Evolutionary conservation across 176 grass and related monocot species (phyloP).

Genomic region (Chrysopogon serrulatus): DNA sequence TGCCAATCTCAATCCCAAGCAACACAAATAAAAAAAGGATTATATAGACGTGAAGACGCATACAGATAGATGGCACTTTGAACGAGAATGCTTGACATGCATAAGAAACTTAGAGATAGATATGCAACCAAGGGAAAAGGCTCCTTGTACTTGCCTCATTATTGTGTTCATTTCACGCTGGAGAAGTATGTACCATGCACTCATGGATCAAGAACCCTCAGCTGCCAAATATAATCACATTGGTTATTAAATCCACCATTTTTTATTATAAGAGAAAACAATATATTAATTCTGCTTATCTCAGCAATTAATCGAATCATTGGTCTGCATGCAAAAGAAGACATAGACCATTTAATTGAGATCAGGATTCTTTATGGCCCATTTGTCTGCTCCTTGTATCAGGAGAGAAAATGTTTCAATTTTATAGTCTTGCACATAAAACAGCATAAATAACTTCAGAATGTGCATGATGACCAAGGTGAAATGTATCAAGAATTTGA

Average conservation of each 20-base stretch:
- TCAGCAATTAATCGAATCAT: slow-evolving; percentile 15
- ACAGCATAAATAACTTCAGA: not conserved
- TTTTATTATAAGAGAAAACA: not conserved
- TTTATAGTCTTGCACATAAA: not conserved
- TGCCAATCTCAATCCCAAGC: not conserved
- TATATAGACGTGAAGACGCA: not conserved
- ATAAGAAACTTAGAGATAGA: slow-evolving; percentile 19
- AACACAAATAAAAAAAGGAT: not conserved
- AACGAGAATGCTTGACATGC: not conserved
- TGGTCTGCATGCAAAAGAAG: slow-evolving; percentile 15
- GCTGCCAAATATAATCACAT: not conserved
- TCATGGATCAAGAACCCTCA: slow-evolving; percentile 20
- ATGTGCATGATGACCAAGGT: not conserved
- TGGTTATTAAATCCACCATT: slow-evolving; percentile 11
- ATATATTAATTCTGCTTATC: not conserved
- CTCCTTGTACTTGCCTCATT: slow-evolving; percentile 35
- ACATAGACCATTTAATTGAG: slow-evolving; percentile 3
- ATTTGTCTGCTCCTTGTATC: not conserved
- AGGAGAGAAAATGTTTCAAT: not conserved
- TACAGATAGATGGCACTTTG: not conserved
- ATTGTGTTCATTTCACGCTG: slow-evolving; percentile 14
- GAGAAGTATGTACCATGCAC: slow-evolving; percentile 20
- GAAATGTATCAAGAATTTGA: not conserved
- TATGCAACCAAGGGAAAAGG: not conserved
- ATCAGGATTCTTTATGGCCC: not conserved